phyloP scores from a whole-genome alignment of 139 green algal species.

The Chlamydomonas sp. region DNA sequence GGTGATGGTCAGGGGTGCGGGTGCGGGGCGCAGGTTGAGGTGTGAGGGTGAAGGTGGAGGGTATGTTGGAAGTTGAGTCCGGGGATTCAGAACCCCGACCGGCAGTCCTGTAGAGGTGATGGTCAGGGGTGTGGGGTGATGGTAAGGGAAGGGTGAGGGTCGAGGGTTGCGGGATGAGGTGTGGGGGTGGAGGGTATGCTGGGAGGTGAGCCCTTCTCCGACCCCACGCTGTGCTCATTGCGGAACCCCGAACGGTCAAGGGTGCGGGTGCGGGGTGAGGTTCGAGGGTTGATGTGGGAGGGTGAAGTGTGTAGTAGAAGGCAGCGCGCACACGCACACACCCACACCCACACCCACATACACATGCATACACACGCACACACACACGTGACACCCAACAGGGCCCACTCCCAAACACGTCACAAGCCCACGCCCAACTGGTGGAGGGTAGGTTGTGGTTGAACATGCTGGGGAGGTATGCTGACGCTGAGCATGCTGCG shows the following conservation, averaged over 20 bases:
- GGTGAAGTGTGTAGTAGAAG: neutral
- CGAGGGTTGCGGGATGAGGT: neutral
- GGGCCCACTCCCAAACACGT: neutral
- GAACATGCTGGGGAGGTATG: neutral
- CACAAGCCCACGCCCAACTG: neutral
- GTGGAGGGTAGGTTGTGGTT: neutral
- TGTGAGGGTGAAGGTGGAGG: neutral
- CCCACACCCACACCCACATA: no score
- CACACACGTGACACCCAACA: neutral
- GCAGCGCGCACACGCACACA: no score
- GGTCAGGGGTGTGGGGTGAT: neutral
- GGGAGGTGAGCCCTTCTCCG: conserved; percentile 52
- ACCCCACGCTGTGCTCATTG: conserved; percentile 48
- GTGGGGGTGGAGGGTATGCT: neutral
- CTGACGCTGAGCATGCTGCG: neutral
- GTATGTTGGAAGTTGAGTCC: conserved; percentile 18
- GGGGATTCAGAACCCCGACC: conserved; percentile 53
- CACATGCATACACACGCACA: conserved; percentile 12
- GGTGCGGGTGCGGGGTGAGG: neutral
- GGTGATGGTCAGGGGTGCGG: neutral
- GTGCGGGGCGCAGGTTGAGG: neutral
- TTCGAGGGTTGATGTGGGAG: neutral
- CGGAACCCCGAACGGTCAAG: conserved; percentile 40
- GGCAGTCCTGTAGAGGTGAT: neutral
- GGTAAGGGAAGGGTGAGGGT: neutral